phyloP scores from a whole-genome alignment of 108 stramenopile genomes.

The Nannochloropsis oceanica region DNA sequence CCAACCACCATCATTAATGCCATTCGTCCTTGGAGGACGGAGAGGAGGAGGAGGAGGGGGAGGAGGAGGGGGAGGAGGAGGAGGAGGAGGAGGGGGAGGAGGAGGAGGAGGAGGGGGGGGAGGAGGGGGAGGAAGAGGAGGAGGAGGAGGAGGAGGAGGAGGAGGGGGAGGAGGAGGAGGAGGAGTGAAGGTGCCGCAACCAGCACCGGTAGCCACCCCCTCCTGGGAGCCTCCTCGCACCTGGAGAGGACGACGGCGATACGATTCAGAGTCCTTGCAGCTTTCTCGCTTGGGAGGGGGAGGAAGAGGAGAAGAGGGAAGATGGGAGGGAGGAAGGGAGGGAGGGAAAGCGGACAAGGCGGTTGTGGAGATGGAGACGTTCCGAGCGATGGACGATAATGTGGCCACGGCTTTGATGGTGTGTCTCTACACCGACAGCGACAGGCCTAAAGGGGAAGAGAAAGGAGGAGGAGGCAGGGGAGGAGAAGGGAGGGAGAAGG shows the following conservation, averaged over 20 bases:
- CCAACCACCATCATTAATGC: too few relatives aligned
- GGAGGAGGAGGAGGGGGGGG: neutral
- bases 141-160: neutral
- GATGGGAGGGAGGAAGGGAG: neutral
- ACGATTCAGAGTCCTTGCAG: neutral
- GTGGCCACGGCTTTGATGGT: neutral
- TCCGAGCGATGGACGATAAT: neutral
- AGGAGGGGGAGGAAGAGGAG: too few relatives aligned
- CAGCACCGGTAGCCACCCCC: too few relatives aligned
- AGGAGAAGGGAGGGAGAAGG: neutral
- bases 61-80: neutral
- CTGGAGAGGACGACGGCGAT: neutral
- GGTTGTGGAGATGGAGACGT: neutral
- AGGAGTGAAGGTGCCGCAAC: neutral
- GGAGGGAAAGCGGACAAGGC: too few relatives aligned
- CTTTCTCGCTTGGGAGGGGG: neutral
- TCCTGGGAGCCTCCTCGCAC: too few relatives aligned
- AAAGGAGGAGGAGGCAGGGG: neutral
- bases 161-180: neutral
- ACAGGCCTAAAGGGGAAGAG: neutral
- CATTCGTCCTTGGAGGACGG: too few relatives aligned
- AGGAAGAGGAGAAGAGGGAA: neutral
- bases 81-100: neutral
- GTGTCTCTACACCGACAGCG: neutral
- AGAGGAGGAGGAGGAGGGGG: too few relatives aligned